Conservation (phyloP, 1,139 yeast species). For the Scheffersomyces lignicola region DNA sequence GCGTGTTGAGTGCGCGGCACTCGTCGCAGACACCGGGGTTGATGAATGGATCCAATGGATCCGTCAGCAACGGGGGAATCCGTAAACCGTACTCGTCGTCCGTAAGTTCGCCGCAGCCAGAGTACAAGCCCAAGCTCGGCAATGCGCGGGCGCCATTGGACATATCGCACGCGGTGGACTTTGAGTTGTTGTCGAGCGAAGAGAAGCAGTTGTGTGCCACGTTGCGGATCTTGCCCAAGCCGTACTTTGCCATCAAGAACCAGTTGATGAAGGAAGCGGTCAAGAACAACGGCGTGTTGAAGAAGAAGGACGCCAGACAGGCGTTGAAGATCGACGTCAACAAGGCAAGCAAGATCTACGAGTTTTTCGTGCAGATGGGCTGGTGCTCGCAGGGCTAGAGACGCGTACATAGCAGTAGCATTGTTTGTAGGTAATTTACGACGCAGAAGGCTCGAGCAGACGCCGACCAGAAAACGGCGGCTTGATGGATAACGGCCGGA, state of each 20-base stretch:
- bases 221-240: slow-evolving; percentile 85
- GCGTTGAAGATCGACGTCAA: slow-evolving; percentile 80
- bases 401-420: no score
- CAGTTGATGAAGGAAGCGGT: slow-evolving; percentile 86
- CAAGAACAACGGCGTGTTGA: slow-evolving; percentile 78
- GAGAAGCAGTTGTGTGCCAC: slow-evolving; percentile 86
- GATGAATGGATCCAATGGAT: slow-evolving; percentile 10
- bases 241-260: slow-evolving; percentile 89
- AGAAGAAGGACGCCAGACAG: slow-evolving; percentile 82
- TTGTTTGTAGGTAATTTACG: no score
- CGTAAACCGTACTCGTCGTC: slow-evolving; percentile 18
- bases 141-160: slow-evolving; percentile 58
- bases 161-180: slow-evolving; percentile 82
- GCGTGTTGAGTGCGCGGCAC: slow-evolving; percentile 30
- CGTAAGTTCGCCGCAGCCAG: slow-evolving; percentile 36
- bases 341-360: slow-evolving; percentile 85
- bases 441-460: no score
- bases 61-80: slow-evolving; percentile 9
- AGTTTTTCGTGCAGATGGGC: slow-evolving; percentile 87
- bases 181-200: slow-evolving; percentile 75
- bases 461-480: no score
- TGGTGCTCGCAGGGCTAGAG: slow-evolving; percentile 65
- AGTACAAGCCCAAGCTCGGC: slow-evolving; percentile 35
- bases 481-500: no score
- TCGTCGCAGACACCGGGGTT: slow-evolving; percentile 13